Evolutionary conservation across 306 rosid genomes (phyloP).

Genomic region (Dryas drummondii): DNA sequence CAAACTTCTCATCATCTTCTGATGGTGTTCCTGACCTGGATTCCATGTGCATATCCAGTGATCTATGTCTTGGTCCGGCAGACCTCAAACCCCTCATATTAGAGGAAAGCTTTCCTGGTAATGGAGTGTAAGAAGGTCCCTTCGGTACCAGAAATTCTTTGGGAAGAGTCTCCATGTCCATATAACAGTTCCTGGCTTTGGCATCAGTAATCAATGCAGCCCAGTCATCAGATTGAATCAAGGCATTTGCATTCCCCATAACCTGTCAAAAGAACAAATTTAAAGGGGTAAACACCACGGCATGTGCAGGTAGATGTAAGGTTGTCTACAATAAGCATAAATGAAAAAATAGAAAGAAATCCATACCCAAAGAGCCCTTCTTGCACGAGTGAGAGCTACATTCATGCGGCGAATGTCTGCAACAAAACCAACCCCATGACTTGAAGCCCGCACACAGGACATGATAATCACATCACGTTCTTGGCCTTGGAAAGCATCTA

Average conservation of each 20-base stretch:
- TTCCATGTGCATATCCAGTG: slow-evolving; percentile 69
- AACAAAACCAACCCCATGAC: slow-evolving; percentile 94
- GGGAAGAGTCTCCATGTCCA: slow-evolving; percentile 89
- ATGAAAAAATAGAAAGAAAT: slow-evolving; percentile 19
- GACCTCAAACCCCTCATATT: slow-evolving; percentile 74
- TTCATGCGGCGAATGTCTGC: slow-evolving; percentile 96
- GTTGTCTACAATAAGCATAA: background rate
- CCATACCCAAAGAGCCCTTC: slow-evolving; percentile 93
- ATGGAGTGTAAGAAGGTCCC: slow-evolving; percentile 50
- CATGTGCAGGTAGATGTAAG: background rate
- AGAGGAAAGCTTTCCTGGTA: slow-evolving; percentile 62
- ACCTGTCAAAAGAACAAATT: slow-evolving; percentile 54
- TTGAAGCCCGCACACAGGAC: slow-evolving; percentile 98
- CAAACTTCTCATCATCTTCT: slow-evolving; percentile 78
- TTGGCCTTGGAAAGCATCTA: slow-evolving; percentile 99
- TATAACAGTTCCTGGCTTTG: slow-evolving; percentile 72
- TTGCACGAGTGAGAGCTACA: slow-evolving; percentile 98
- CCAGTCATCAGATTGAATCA: slow-evolving; percentile 89
- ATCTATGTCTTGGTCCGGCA: slow-evolving; percentile 70
- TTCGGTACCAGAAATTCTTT: slow-evolving; percentile 71
- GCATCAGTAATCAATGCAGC: slow-evolving; percentile 83
- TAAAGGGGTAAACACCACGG: background rate
- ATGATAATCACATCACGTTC: slow-evolving; percentile 96
- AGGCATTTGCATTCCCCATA: slow-evolving; percentile 91
- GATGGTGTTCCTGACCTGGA: slow-evolving; percentile 71